Conservation (phyloP, 176 grass and related monocot species). For the Phoenix roebelenii region DNA sequence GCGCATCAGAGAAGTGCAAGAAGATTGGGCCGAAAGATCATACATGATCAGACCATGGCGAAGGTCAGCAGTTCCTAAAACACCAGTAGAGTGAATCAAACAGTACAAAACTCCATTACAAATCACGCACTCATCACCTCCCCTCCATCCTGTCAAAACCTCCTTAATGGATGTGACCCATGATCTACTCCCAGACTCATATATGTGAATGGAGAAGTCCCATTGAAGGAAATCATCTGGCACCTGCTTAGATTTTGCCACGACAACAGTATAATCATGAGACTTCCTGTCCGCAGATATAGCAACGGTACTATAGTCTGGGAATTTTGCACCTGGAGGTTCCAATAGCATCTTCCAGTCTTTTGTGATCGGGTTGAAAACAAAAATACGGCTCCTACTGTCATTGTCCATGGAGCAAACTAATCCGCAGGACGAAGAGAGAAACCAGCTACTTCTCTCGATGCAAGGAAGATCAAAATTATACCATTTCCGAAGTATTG, state of each 20-base stretch:
- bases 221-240: constrained; percentile 62
- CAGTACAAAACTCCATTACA: constrained; percentile 66
- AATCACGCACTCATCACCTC: constrained; percentile 82
- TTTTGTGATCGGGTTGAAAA: constrained; percentile 75
- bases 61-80: constrained; percentile 44
- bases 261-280: constrained; percentile 52
- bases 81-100: constrained; percentile 84
- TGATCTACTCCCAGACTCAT: constrained; percentile 40
- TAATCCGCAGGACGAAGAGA: constrained; percentile 70
- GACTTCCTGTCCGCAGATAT: constrained; percentile 53
- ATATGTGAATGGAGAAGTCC: constrained; percentile 63
- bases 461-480: constrained; percentile 59
- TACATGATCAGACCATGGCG: constrained; percentile 81
- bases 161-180: constrained; percentile 48
- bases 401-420: constrained; percentile 81
- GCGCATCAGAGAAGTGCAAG: constrained; percentile 29
- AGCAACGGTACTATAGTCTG: constrained; percentile 71
- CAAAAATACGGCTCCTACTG: constrained; percentile 46
- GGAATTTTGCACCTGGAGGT: constrained; percentile 38
- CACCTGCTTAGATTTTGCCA: constrained; percentile 62
- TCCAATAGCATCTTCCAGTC: constrained; percentile 56
- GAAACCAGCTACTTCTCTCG: constrained; percentile 59
- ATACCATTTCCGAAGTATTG: constrained; percentile 70
- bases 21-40: constrained; percentile 27
- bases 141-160: constrained; percentile 77